These are phyloP conservation scores for Kernera saxatilis DNA, from an alignment of 345 rosid species.

Conservation along the genomic window DNA sequence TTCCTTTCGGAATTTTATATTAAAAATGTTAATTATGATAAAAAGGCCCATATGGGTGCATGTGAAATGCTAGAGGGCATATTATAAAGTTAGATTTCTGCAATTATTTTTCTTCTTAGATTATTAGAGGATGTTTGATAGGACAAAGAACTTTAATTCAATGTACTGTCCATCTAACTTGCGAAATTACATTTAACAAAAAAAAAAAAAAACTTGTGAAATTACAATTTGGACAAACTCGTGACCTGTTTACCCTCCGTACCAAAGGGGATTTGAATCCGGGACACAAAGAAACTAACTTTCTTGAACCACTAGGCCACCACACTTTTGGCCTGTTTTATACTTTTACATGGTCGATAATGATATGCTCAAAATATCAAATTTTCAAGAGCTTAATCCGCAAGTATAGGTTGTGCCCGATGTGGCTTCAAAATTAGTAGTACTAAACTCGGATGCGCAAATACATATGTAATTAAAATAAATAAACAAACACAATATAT, in stretches of 20 bases:
- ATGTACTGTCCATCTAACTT: background rate
- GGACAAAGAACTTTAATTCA: background rate
- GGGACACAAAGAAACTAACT: no score
- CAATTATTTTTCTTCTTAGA: background rate
- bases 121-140: constrained; percentile 4
- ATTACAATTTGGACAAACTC: background rate
- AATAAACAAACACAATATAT: no score
- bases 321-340: background rate
- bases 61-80: constrained; percentile 17
- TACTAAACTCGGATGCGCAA: no score
- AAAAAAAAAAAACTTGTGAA: no score
- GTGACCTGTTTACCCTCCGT: no score
- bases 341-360: background rate
- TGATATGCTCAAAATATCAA: background rate
- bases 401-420: background rate
- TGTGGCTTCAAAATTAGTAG: background rate
- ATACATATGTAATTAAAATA: no score
- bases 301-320: no score
- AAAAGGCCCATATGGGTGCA: constrained; percentile 24
- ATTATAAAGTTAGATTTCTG: constrained; percentile 9
- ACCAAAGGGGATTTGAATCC: no score
- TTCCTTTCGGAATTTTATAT: background rate
- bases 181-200: background rate
- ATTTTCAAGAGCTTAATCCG: background rate
- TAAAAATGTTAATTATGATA: background rate